Evolutionary conservation across 2,329 filamentous ascomycete species (phyloP), one percentile per base, ranked within the genome.

Genomic region (Tolypocladium nubicola): DNA sequence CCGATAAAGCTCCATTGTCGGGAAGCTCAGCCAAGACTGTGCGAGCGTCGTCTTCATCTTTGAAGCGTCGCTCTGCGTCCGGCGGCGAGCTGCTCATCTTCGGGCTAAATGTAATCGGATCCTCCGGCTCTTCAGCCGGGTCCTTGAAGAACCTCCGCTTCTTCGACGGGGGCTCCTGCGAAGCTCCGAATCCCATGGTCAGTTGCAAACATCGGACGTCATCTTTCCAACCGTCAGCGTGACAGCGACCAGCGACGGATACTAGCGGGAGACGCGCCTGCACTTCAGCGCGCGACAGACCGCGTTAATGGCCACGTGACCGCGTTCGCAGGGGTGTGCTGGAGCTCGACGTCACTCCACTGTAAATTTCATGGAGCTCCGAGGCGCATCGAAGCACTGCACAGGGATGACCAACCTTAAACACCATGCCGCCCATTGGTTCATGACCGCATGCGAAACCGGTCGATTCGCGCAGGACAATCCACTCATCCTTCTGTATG

Each of bases 161-260:
- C 67, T 82, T 82, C 11, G 65, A 62, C 1, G 79, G 76, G 61
- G 75, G 76, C 52, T 74, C 77, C 54, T 69, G 66, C 26, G 72
- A 71, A 52, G 70, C 66, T 58, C 65, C 63, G 56, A 69, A 64
- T 53, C 71, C 74, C 77, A 79, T 79, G 41, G 49, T 66, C 43
- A 39, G 45, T 23, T 47, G 53, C 35, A 30, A n/a, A 60, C 56
- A 58, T 60, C 30, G 50, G 19, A 45, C 35, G 19, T 19, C 30
- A 16, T 19, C 21, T 26, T 4, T 30, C n/a, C 38, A 41, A 50
- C 21, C 11, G 43, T 16, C 23, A 26, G 23, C 23, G 23, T 26
- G 23, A 26, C 13, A 47, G 21, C 23, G 13, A 47, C 21, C 43
- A 47, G 43, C 43, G 23, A 16, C 23, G 13, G 39, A 10, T 33